Evolutionary conservation across 2,329 filamentous ascomycete species (phyloP), one percentile per base, ranked within the genome.

Genomic region (Talaromyces sp.): DNA sequence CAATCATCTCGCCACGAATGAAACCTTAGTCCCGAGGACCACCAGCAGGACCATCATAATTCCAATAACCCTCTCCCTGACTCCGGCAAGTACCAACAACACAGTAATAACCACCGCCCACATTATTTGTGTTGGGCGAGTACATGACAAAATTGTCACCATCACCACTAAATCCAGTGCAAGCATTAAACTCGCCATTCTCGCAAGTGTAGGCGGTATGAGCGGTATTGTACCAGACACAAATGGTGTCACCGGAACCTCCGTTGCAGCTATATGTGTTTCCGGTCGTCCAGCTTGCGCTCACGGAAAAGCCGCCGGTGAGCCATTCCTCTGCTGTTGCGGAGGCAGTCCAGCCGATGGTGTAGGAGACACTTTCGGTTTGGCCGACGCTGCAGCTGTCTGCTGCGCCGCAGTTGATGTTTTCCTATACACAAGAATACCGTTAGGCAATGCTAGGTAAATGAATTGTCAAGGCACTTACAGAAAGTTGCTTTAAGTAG

Each of bases 71-170:
- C 29, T 34, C 29, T 38, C 54, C 54, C 27, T 58, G 54, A 4
- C 34, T 40, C 5, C 54, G 54, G 34, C 54, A 58, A n/a, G 10
- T 36, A 22, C 54, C 54, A 10, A 58, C 27, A 22, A 58, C 54
- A 58, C 54, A 58, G 54, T 58, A 58, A 22, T 58, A 58, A 40
- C 54, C 54, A 40, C 54, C 54, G 13, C 54, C 54, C 10, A 36
- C 54, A 58, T 58, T 58, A 10, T 38, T 38, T 2, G 19, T 8
- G 19, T 58, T 58, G n/a, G 54, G 54, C 6, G 54, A 58, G 22
- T 22, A 58, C 54, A 58, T 58, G 34, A 58, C 54, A 38, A 58
- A 40, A 11, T 19, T 11, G 6, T 25, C 15, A 22, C 54, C 54
- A 17, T 17, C 15, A 38, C n/a, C 10, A 38, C 31, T 36, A n/a